Evolutionary conservation across 805 yeast species (phyloP).

Genomic region (Pichia nakasei): DNA sequence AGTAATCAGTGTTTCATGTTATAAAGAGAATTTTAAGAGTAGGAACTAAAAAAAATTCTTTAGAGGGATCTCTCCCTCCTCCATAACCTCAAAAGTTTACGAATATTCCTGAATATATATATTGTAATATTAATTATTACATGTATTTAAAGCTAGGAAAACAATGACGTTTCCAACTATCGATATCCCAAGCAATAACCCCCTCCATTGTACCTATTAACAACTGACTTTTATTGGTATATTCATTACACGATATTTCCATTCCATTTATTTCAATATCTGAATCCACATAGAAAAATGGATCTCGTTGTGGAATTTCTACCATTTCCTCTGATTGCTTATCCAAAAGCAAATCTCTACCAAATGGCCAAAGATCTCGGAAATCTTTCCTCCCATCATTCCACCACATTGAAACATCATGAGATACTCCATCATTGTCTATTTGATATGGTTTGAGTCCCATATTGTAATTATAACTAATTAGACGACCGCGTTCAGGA

Average conservation of each 20-base stretch:
- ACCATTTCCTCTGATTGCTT: neutral
- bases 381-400: neutral
- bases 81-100: too few relatives aligned
- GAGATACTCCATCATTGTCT: neutral
- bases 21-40: too few relatives aligned
- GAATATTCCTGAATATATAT: too few relatives aligned
- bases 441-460: neutral
- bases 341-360: neutral
- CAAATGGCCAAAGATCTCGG: conserved; percentile 4
- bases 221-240: conserved; percentile 31
- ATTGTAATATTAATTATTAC: neutral
- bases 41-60: too few relatives aligned
- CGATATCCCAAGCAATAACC: conserved; percentile 59
- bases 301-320: conserved; percentile 12
- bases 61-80: too few relatives aligned
- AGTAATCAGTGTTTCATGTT: too few relatives aligned
- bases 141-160: conserved; percentile 35
- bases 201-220: conserved; percentile 63
- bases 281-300: conserved; percentile 19
- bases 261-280: conserved; percentile 48
- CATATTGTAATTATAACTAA: neutral
- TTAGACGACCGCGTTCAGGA: neutral
- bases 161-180: conserved; percentile 53
- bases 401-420: neutral
- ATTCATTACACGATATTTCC: conserved; percentile 43